These are phyloP conservation scores for Buxus sempervirens DNA, from an alignment of 164 flowering plant species.

Conservation along the genomic window DNA sequence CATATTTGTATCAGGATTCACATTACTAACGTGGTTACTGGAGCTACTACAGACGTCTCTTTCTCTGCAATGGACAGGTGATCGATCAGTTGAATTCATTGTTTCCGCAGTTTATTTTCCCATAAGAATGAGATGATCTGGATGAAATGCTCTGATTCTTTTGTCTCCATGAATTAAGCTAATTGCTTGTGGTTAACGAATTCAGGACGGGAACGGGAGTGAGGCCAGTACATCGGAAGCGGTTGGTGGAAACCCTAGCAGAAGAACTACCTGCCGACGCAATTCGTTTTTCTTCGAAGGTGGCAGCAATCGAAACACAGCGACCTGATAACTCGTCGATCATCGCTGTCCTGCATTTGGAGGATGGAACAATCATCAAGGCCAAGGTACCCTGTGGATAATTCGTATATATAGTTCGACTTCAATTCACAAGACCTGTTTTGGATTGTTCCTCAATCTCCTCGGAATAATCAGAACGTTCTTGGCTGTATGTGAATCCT, in stretches of 20 bases:
- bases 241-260: slow-evolving; percentile 1
- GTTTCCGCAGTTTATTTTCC: no score
- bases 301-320: background rate
- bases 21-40: background rate
- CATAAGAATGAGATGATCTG: no score
- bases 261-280: background rate
- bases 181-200: background rate
- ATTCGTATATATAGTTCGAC: no score
- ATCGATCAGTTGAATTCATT: background rate
- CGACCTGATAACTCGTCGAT: background rate
- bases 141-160: no score
- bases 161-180: no score
- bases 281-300: background rate
- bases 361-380: slow-evolving; percentile 11
- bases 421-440: no score
- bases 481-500: no score
- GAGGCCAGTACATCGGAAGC: slow-evolving; percentile 1
- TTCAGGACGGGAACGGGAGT: background rate
- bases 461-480: no score
- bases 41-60: background rate
- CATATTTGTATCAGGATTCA: background rate
- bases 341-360: background rate
- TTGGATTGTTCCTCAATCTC: no score
- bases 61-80: background rate
- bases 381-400: background rate